Conservation (phyloP, 2,329 filamentous ascomycete species). For the Neobulgaria alba region DNA sequence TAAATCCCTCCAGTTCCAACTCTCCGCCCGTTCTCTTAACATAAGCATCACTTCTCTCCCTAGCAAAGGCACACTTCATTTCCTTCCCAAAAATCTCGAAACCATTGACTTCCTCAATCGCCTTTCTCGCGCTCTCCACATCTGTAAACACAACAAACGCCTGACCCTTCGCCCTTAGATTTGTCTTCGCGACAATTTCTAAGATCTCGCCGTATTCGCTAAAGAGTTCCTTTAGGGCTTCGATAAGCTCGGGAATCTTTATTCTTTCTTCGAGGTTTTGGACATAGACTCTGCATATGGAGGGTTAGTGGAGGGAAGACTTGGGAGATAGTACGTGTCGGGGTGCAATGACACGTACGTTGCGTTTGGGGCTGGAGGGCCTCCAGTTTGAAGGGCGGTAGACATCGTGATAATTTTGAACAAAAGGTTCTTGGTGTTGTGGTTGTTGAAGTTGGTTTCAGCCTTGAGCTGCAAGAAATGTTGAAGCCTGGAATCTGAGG, state of each 20-base stretch:
- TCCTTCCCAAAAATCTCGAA: constrained; percentile 91
- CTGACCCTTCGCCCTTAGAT: constrained; percentile 87
- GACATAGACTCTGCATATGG: constrained; percentile 50
- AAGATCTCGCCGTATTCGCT: constrained; percentile 79
- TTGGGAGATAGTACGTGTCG: constrained; percentile 41
- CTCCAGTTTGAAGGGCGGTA: not conserved
- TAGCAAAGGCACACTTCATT: constrained; percentile 77
- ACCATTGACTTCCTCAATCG: constrained; percentile 82
- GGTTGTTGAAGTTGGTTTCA: not conserved
- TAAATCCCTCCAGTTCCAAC: constrained; percentile 82
- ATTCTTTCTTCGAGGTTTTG: constrained; percentile 90
- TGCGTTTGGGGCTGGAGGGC: constrained; percentile 38
- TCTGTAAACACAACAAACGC: constrained; percentile 89
- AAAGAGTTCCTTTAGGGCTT: constrained; percentile 70
- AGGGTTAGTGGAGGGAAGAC: constrained; percentile 9
- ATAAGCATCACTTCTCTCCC: constrained; percentile 78
- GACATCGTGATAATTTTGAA: not conserved
- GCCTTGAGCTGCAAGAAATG: constrained; percentile 15
- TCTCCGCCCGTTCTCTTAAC: constrained; percentile 64
- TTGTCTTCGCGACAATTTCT: constrained; percentile 81
- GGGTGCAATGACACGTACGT: constrained; percentile 70
- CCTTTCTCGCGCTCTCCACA: constrained; percentile 67
- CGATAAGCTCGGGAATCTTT: constrained; percentile 68
- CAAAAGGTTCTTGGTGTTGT: not conserved
- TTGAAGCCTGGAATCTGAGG: not conserved